Evolutionary conservation across 306 rosid species (phyloP).

Genomic region (Gynostemma pentaphyllum): DNA sequence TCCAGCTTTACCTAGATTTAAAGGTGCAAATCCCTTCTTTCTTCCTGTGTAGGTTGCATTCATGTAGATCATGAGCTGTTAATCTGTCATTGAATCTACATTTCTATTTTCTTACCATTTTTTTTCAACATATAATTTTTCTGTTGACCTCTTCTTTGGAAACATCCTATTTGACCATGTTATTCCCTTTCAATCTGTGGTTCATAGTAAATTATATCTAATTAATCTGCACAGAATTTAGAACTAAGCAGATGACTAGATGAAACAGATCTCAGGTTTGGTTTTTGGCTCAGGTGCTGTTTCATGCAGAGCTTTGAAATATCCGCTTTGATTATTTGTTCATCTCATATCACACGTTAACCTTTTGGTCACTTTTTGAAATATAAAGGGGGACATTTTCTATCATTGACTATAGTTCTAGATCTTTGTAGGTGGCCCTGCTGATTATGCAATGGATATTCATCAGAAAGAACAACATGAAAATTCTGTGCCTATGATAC

Average conservation of each 20-base stretch:
- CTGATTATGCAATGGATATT: slow-evolving; percentile 82
- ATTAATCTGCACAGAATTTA: too few relatives aligned
- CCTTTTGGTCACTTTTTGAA: not conserved
- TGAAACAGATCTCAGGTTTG: not conserved
- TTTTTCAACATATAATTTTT: not conserved
- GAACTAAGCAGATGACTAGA: not conserved
- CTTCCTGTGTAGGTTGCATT: not conserved
- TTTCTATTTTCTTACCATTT: not conserved
- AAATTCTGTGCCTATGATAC: slow-evolving; percentile 78
- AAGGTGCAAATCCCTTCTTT: slow-evolving; percentile 47
- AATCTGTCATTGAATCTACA: too few relatives aligned
- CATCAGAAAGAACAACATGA: slow-evolving; percentile 98
- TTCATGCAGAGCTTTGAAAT: not conserved
- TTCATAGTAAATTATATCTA: too few relatives aligned
- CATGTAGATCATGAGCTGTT: slow-evolving; percentile 6
- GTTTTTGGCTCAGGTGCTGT: not conserved
- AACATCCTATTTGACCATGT: not conserved
- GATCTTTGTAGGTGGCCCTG: slow-evolving; percentile 59
- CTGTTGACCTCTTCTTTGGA: not conserved
- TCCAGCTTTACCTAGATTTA: slow-evolving; percentile 94
- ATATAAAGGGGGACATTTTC: not conserved
- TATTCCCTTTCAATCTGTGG: not conserved
- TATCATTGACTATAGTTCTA: slow-evolving; percentile 22
- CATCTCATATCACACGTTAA: not conserved
- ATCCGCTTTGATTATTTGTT: not conserved